A percentile compares a stretch with the other conserved stretches of the same genome.
These are phyloP conservation scores for Alliaria petiolata DNA, from an alignment of 345 rosid genomes.

Conservation along the genomic window DNA sequence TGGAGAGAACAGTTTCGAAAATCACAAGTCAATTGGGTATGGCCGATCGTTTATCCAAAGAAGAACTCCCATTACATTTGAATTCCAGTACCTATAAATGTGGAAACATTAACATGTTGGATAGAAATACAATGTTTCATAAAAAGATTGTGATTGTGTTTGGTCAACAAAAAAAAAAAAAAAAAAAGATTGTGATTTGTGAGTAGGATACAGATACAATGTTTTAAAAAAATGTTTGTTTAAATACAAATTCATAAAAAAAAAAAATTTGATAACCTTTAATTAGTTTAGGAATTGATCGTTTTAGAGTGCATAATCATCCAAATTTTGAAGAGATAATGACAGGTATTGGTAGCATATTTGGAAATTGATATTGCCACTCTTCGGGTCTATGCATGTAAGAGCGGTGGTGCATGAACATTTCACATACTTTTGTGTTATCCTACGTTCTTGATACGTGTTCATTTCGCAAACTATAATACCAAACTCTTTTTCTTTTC, in stretches of 20 bases:
- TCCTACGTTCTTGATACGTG: background rate
- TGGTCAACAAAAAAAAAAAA: too few relatives aligned
- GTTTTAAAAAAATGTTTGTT: background rate
- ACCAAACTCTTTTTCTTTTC: too few relatives aligned
- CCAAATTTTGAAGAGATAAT: background rate
- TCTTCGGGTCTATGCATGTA: background rate
- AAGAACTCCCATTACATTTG: too few relatives aligned
- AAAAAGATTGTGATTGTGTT: background rate
- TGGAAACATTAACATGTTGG: too few relatives aligned
- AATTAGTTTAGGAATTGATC: background rate
- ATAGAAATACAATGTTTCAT: too few relatives aligned
- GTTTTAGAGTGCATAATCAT: background rate
- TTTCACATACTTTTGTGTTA: background rate
- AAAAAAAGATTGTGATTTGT: background rate
- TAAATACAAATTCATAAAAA: background rate
- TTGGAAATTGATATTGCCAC: background rate
- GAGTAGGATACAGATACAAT: background rate
- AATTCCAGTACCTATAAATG: too few relatives aligned
- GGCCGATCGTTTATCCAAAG: too few relatives aligned
- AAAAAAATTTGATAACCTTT: background rate
- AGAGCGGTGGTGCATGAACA: background rate
- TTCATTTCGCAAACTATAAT: background rate
- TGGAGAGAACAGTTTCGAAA: too few relatives aligned
- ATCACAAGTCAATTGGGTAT: too few relatives aligned
- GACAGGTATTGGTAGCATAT: background rate